Conservation (phyloP, 2,329 filamentous ascomycete genomes). For the Arthrobotrys entomopaga region DNA sequence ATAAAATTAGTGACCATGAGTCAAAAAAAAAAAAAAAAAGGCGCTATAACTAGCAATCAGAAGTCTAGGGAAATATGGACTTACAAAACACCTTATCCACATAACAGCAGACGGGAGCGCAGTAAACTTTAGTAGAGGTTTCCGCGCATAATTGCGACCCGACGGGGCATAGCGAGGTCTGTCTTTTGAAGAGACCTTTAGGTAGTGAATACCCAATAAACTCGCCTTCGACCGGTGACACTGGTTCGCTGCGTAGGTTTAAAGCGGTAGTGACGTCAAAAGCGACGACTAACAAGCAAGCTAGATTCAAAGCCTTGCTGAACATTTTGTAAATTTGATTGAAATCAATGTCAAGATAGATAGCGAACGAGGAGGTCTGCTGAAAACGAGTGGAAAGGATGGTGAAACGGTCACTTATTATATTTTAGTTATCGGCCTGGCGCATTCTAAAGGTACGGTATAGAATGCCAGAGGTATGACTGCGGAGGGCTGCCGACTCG, state of each 20-base stretch:
- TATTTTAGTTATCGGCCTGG: no score
- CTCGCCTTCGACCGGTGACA: neutral
- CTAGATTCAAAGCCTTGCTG: slow-evolving; percentile 9
- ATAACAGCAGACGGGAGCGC: slow-evolving; percentile 31
- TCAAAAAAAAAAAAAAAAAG: no score
- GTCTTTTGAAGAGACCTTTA: slow-evolving; percentile 15
- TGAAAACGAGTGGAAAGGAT: no score
- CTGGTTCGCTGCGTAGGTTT: slow-evolving; percentile 5
- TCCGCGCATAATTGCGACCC: slow-evolving; percentile 17
- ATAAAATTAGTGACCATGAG: slow-evolving; percentile 1
- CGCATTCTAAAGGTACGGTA: no score
- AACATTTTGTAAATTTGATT: neutral
- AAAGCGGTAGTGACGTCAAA: slow-evolving; percentile 11
- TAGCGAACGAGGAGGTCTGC: no score
- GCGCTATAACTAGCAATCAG: no score
- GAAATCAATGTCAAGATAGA: no score
- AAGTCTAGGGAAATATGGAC: neutral
- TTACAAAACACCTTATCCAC: slow-evolving; percentile 25
- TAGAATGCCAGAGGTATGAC: no score
- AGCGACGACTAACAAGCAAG: slow-evolving; percentile 2
- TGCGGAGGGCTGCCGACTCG: no score
- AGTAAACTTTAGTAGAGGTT: neutral
- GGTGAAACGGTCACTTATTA: no score
- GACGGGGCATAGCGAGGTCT: slow-evolving; percentile 13
- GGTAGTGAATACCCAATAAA: slow-evolving; percentile 8